phyloP scores from a whole-genome alignment of 768 basidiomycete species.

The Suillus brevipes region DNA sequence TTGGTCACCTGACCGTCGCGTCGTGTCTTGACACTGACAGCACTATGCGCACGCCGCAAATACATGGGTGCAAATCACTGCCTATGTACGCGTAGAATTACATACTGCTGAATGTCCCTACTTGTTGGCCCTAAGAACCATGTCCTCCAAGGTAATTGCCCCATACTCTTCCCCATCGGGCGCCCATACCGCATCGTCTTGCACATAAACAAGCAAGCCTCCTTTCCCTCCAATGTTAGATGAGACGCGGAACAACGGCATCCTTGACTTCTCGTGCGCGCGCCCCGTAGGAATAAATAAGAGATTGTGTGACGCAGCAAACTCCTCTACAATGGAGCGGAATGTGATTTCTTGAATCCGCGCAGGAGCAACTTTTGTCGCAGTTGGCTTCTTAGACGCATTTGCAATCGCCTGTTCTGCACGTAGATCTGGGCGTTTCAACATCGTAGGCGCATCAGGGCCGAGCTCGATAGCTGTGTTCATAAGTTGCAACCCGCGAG shows the following conservation, averaged over 20 bases:
- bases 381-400: constrained; percentile 26
- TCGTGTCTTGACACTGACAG: not conserved
- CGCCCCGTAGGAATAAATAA: constrained; percentile 87
- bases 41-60: not conserved
- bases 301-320: constrained; percentile 80
- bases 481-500: constrained; percentile 88
- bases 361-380: constrained; percentile 42
- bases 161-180: constrained; percentile 63
- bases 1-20: constrained; percentile 1
- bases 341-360: constrained; percentile 86
- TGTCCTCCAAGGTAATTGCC: constrained; percentile 84
- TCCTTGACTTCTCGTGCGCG: constrained; percentile 80
- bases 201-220: constrained; percentile 84
- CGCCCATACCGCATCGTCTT: constrained; percentile 94
- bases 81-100: not conserved
- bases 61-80: not conserved
- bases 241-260: constrained; percentile 88
- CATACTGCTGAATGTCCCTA: constrained; percentile 8
- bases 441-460: constrained; percentile 63
- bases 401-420: constrained; percentile 41
- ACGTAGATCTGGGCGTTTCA: constrained; percentile 67
- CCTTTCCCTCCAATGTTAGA: constrained; percentile 78
- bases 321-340: constrained; percentile 90
- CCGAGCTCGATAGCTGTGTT: constrained; percentile 90
- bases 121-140: constrained; percentile 67